phyloP scores from a whole-genome alignment of 768 basidiomycete genomes.

The Tylopilus plumbeoviolaceoides region DNA sequence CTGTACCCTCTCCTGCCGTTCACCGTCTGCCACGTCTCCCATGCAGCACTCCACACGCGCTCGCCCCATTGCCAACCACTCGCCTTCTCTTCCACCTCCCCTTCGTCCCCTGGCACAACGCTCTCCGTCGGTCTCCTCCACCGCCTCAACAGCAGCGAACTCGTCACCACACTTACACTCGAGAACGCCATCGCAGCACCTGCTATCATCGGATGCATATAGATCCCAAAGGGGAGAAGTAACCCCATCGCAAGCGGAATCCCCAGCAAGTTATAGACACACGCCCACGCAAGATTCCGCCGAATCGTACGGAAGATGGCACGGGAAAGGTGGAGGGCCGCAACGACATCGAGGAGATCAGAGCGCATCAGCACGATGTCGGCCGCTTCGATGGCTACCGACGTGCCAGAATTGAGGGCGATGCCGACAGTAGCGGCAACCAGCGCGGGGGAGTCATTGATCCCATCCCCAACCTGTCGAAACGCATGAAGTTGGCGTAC shows the following conservation, averaged over 20 bases:
- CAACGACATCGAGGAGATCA: constrained; percentile 95
- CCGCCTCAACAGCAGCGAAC: constrained; percentile 80
- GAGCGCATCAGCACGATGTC: constrained; percentile 98
- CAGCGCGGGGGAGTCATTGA: constrained; percentile 97
- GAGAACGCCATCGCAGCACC: constrained; percentile 99
- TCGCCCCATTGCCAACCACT: constrained; percentile 7
- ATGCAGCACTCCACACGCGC: constrained; percentile 32
- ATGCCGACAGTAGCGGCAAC: constrained; percentile 96
- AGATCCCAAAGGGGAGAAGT: constrained; percentile 86
- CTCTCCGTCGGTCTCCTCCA: constrained; percentile 73
- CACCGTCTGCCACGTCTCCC: constrained; percentile 48
- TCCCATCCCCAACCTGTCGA: constrained; percentile 90
- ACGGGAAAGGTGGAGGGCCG: constrained; percentile 87
- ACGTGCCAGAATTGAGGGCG: constrained; percentile 93
- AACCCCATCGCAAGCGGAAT: constrained; percentile 98
- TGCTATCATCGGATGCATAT: constrained; percentile 97
- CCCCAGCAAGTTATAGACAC: constrained; percentile 87
- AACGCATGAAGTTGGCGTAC: background rate
- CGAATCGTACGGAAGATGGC: constrained; percentile 87
- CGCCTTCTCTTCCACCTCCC: constrained; percentile 30
- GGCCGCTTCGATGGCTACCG: constrained; percentile 96
- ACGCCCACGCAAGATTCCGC: constrained; percentile 95
- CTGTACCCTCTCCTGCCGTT: constrained; percentile 55
- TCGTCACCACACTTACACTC: constrained; percentile 91
- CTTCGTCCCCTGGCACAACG: constrained; percentile 61